A percentile compares a stretch with the other conserved stretches of the same genome.
These are phyloP conservation scores for Phytophthora citrophthora DNA, from an alignment of 352 stramenopile species.

Conservation along the genomic window DNA sequence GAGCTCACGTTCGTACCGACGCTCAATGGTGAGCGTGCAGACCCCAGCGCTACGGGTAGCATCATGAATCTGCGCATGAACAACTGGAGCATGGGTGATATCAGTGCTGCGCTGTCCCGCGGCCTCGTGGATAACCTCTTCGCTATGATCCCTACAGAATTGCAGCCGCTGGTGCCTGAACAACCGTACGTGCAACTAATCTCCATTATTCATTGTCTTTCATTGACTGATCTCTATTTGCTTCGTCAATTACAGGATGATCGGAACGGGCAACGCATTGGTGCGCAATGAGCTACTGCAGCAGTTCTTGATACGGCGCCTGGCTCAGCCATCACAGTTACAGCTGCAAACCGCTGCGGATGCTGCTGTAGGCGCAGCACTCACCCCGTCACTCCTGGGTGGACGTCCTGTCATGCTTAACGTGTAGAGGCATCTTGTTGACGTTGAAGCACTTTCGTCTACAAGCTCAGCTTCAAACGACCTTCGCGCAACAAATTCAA, in stretches of 20 bases:
- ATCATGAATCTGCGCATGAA: slow-evolving; percentile 60
- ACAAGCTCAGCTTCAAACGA: slow-evolving; percentile 8
- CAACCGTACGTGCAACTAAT: slow-evolving; percentile 48
- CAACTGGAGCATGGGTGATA: slow-evolving; percentile 79
- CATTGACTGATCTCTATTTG: not conserved
- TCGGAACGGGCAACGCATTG: slow-evolving; percentile 78
- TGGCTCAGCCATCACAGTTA: slow-evolving; percentile 43
- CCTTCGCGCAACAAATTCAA: slow-evolving; percentile 10
- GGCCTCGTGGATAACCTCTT: slow-evolving; percentile 80
- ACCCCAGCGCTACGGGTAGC: slow-evolving; percentile 40
- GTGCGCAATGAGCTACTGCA: slow-evolving; percentile 71
- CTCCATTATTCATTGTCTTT: not conserved
- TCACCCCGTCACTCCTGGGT: slow-evolving; percentile 43
- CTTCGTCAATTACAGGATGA: slow-evolving; percentile 47
- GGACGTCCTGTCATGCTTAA: slow-evolving; percentile 12
- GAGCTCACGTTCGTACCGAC: slow-evolving; percentile 66
- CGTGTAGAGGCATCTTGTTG: slow-evolving; percentile 22
- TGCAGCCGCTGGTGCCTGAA: slow-evolving; percentile 34
- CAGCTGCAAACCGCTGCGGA: slow-evolving; percentile 56
- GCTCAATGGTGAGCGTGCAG: slow-evolving; percentile 68
- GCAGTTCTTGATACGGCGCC: slow-evolving; percentile 43
- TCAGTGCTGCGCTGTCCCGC: slow-evolving; percentile 67
- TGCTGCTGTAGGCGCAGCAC: slow-evolving; percentile 61
- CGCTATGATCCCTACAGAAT: slow-evolving; percentile 59
- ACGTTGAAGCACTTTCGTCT: slow-evolving; percentile 10